Base-by-base conservation (phyloP, 805 yeast species). In the Yamadazyma sp. region DNA sequence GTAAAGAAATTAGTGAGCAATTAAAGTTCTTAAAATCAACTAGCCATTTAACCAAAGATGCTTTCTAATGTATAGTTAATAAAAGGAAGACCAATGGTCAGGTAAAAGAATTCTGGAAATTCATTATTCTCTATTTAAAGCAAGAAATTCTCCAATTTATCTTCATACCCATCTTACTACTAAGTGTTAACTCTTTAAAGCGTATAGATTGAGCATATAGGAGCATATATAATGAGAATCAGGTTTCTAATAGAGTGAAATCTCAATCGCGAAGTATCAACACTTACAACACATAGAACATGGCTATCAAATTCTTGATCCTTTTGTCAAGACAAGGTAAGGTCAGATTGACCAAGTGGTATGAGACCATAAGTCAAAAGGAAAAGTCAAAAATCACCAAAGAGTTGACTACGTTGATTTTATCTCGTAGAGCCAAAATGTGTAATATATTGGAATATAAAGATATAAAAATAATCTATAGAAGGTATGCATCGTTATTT, bases 251-350 rank as follows among this genome's bases (percentile, higher is more conserved):
- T n/a, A n/a, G n/a, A n/a, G n/a, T n/a, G n/a, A n/a, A n/a, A 29
- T 13, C 25, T 30, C 33, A 15, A 23, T 20, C 32, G 6, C 31
- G 23, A 13, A 14, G 9, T 11, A 19, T 11, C 9, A n/a, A n/a
- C n/a, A n/a, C 9, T 9, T 22, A 22, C 23, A 22, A 22, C 23
- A 22, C 11, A 9, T 9, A 12, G 26, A 33, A 10, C 20, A 36
- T 36, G 39, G 35, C 39, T 5, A 75, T 93, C 39, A 83, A 83
- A 48, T 94, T 84, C 58, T 52, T 91, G 35, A 70, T 94, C 31
- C 65, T 93, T 34, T 73, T 91, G 11, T 89, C 97, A 10, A 77
- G 96, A 48, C 98, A 93, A 58, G 99, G 98, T 19, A 93, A 91
- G 60, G 88, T 88, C 21, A 73, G 99, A 49, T 73, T 94, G 23